A percentile compares a stretch with the other conserved stretches of the same genome.
Evolutionary conservation across 805 yeast species (phyloP).

Genomic region (Aciculoconidium aculeatum): DNA sequence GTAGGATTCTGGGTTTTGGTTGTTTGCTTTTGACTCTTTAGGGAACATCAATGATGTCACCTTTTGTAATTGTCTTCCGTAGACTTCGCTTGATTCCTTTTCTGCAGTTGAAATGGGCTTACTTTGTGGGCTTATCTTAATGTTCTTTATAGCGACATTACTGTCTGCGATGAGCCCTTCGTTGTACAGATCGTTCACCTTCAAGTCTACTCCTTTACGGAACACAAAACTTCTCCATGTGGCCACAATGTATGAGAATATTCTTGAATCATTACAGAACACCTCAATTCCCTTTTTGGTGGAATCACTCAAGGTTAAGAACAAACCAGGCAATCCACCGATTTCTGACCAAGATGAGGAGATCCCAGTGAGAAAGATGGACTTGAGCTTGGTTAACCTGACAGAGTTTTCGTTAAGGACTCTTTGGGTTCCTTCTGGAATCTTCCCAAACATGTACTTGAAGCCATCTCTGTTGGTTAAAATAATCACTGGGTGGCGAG

Average conservation of each 20-base stretch:
- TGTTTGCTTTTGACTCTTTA: conserved; percentile 32
- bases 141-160: conserved; percentile 33
- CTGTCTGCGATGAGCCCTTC: conserved; percentile 28
- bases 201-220: conserved; percentile 60
- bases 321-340: conserved; percentile 90
- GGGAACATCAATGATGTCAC: conserved; percentile 57
- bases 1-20: conserved; percentile 32
- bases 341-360: conserved; percentile 63
- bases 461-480: conserved; percentile 46
- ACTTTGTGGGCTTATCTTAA: conserved; percentile 17
- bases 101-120: not conserved
- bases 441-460: conserved; percentile 66
- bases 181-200: conserved; percentile 27
- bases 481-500: conserved; percentile 50
- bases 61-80: conserved; percentile 19
- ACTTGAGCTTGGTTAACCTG: conserved; percentile 51
- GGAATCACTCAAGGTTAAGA: conserved; percentile 76
- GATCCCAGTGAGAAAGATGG: conserved; percentile 75
- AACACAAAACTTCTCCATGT: conserved; percentile 87
- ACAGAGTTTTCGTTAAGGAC: conserved; percentile 55
- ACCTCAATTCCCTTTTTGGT: conserved; percentile 55
- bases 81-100: not conserved
- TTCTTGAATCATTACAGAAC: conserved; percentile 34
- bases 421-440: conserved; percentile 86
- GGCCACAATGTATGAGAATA: conserved; percentile 49